These are phyloP conservation scores for Gremmenia infestans DNA, from an alignment of 2,329 filamentous ascomycete genomes.

Conservation along the genomic window DNA sequence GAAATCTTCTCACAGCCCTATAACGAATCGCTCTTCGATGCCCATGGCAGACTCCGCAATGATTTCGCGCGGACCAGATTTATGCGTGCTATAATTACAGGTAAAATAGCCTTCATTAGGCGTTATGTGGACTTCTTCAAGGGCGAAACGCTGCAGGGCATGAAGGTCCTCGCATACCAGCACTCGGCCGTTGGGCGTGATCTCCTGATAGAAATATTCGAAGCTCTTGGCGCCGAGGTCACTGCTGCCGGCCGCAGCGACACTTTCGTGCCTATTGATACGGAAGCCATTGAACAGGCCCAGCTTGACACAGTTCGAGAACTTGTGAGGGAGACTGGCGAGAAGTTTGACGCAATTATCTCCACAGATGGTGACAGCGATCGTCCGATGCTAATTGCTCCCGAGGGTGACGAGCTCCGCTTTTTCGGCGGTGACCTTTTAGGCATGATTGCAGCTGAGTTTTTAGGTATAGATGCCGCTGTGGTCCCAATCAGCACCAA, in stretches of 20 bases:
- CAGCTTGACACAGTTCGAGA: slow-evolving; percentile 30
- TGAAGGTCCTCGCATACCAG: slow-evolving; percentile 31
- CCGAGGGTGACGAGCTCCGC: slow-evolving; percentile 25
- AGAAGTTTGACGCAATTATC: slow-evolving; percentile 29
- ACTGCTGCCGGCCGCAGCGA: slow-evolving; percentile 31
- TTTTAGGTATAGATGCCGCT: slow-evolving; percentile 27
- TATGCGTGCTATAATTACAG: slow-evolving; percentile 16
- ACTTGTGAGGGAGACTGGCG: slow-evolving; percentile 23
- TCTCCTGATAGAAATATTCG: slow-evolving; percentile 29
- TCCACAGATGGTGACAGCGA: slow-evolving; percentile 34
- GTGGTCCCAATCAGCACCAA: slow-evolving; percentile 34
- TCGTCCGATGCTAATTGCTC: slow-evolving; percentile 30
- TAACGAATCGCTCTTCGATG: slow-evolving; percentile 28
- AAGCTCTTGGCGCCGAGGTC: slow-evolving; percentile 29
- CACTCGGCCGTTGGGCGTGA: slow-evolving; percentile 34
- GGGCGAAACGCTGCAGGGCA: slow-evolving; percentile 26
- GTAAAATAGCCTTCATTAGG: slow-evolving; percentile 26
- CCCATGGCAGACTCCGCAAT: slow-evolving; percentile 27
- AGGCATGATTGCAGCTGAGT: slow-evolving; percentile 32
- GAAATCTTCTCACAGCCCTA: slow-evolving; percentile 26
- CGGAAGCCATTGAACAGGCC: slow-evolving; percentile 32
- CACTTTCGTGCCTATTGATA: slow-evolving; percentile 33
- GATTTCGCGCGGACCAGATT: slow-evolving; percentile 10
- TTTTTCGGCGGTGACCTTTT: slow-evolving; percentile 33
- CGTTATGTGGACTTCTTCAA: slow-evolving; percentile 32